Evolutionary conservation across 805 yeast genomes (phyloP).

Genomic region (Metschnikowia corniflorae): DNA sequence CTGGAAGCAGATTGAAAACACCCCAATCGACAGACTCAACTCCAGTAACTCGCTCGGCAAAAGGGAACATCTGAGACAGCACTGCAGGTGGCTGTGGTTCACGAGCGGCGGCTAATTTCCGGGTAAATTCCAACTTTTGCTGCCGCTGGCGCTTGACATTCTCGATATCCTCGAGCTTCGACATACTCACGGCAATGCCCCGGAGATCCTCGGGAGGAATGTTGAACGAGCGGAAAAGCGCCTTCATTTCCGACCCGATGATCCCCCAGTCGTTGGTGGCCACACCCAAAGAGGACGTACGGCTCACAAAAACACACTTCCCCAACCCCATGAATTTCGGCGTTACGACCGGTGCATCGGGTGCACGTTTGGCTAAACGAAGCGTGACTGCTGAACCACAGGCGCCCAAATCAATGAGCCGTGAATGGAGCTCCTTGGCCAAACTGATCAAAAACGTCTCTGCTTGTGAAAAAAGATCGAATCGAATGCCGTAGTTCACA

Average conservation of each 20-base stretch:
- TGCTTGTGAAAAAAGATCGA: slow-evolving; percentile 56
- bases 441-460: slow-evolving; percentile 59
- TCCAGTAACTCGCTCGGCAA: slow-evolving; percentile 14
- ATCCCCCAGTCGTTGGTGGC: slow-evolving; percentile 59
- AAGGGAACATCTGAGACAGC: slow-evolving; percentile 12
- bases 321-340: slow-evolving; percentile 87
- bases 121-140: slow-evolving; percentile 11
- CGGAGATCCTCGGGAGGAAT: slow-evolving; percentile 68
- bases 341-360: slow-evolving; percentile 69
- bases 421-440: slow-evolving; percentile 52
- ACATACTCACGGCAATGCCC: slow-evolving; percentile 73
- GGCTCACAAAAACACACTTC: slow-evolving; percentile 59
- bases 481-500: slow-evolving; percentile 86
- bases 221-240: slow-evolving; percentile 51
- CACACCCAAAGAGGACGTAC: slow-evolving; percentile 55
- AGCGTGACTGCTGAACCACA: slow-evolving; percentile 59
- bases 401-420: slow-evolving; percentile 47
- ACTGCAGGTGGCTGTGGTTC: neutral
- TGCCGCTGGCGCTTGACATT: slow-evolving; percentile 14
- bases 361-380: slow-evolving; percentile 61
- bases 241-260: slow-evolving; percentile 56
- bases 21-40: slow-evolving; percentile 55
- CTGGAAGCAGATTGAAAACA: slow-evolving; percentile 63
- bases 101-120: neutral
- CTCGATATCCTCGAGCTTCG: slow-evolving; percentile 47